phyloP scores from a whole-genome alignment of 352 stramenopile genomes.

The Elongisporangium senticosum region DNA sequence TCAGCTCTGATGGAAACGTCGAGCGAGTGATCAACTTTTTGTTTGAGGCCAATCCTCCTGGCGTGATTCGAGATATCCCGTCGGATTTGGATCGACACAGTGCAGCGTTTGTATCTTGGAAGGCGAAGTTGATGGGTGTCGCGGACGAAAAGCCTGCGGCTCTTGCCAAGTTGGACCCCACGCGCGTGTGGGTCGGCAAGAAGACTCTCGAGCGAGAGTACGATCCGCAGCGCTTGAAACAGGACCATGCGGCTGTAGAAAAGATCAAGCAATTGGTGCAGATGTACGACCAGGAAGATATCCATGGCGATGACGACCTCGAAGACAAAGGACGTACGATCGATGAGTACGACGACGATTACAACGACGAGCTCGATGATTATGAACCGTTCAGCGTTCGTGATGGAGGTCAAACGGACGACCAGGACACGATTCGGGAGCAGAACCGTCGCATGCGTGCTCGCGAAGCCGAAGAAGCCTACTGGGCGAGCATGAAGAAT shows the following conservation, averaged over 20 bases:
- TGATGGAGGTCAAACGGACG: conserved; percentile 33
- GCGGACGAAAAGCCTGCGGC: conserved; percentile 9
- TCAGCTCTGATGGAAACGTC: conserved; percentile 34
- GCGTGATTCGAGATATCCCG: conserved; percentile 23
- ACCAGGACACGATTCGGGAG: conserved; percentile 47
- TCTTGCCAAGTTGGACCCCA: conserved; percentile 40
- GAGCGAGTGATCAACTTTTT: conserved; percentile 58
- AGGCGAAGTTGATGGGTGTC: conserved; percentile 20
- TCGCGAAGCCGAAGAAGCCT: conserved; percentile 56
- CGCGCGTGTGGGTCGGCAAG: conserved; percentile 59
- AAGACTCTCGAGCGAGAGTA: conserved; percentile 52
- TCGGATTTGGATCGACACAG: conserved; percentile 26
- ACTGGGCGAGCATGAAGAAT: conserved; percentile 71
- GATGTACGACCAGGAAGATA: conserved; percentile 47
- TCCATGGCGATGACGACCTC: conserved; percentile 6
- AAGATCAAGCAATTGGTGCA: conserved; percentile 51
- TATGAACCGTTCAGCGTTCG: conserved; percentile 61
- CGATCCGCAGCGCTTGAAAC: conserved; percentile 45
- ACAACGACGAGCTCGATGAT: conserved; percentile 84
- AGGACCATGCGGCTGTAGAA: conserved; percentile 33
- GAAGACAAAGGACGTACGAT: conserved; percentile 17
- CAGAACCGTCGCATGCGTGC: conserved; percentile 46
- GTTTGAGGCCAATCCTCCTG: conserved; percentile 41
- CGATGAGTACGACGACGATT: conserved; percentile 79
- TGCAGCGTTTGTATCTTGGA: conserved; percentile 15